A percentile compares a stretch with the other conserved stretches of the same genome.
Evolutionary conservation across 805 yeast genomes (phyloP).

Genomic region (Candida dajiaensis): DNA sequence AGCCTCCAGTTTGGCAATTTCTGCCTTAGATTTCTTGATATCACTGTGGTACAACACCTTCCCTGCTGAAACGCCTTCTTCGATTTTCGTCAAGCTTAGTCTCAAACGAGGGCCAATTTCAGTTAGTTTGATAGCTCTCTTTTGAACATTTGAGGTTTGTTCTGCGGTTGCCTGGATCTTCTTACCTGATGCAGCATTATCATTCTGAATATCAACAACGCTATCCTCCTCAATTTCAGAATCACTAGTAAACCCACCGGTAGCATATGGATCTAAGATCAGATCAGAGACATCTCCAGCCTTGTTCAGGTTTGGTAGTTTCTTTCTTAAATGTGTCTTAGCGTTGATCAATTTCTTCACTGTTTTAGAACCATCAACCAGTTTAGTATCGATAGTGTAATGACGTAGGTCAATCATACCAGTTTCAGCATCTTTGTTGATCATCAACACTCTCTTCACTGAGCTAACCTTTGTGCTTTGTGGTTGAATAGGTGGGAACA

Average conservation of each 20-base stretch:
- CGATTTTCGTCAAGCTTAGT: conserved; percentile 74
- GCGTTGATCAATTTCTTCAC: conserved; percentile 22
- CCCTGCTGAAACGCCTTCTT: conserved; percentile 87
- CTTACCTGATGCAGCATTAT: conserved; percentile 17
- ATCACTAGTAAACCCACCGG: conserved; percentile 79
- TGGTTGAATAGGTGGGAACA: conserved; percentile 94
- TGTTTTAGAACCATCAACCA: conserved; percentile 52
- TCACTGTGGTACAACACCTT: conserved; percentile 80
- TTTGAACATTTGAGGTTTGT: conserved; percentile 30
- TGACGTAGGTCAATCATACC: conserved; percentile 83
- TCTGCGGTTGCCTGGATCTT: conserved; percentile 14
- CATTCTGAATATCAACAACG: conserved; percentile 53
- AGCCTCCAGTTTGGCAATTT: conserved; percentile 56
- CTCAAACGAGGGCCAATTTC: conserved; percentile 91
- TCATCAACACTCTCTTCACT: conserved; percentile 79
- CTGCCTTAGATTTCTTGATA: conserved; percentile 56
- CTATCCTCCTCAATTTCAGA: conserved; percentile 93
- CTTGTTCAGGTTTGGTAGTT: conserved; percentile 32
- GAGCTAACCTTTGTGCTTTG: conserved; percentile 65
- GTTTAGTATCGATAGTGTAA: conserved; percentile 79
- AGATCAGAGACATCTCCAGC: conserved; percentile 78
- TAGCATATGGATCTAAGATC: conserved; percentile 76
- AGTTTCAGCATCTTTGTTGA: conserved; percentile 65
- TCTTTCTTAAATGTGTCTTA: conserved; percentile 18
- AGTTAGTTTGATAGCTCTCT: conserved; percentile 84